Base-by-base conservation (phyloP, 2,329 filamentous ascomycete genomes). In the Penicillium nordicum region DNA sequence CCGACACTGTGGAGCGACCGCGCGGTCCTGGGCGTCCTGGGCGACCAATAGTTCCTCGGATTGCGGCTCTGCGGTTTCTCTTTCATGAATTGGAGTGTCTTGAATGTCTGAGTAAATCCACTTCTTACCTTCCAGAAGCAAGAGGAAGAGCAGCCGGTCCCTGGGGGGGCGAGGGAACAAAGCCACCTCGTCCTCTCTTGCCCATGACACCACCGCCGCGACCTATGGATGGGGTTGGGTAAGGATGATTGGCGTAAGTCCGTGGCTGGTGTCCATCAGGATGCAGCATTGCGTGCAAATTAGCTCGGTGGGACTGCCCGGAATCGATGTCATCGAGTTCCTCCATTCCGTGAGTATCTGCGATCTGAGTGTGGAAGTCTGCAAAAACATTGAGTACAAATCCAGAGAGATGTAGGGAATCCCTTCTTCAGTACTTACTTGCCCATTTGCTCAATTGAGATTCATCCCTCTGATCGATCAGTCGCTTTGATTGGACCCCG, bases 271-370 rank as follows among this genome's bases (percentile, higher is more conserved):
- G 36, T 27, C 38, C 40, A 18, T 36, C 30, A 16, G 49, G 30
- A 36, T 51, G 49, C 29, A 51, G 21, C 40, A 45, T 51, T 21
- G 49, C 49, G 7, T 51, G 21, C 16, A 51, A 23, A 11, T 27
- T 44, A 36, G 49, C 49, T 18, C 49, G 49, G 30, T 51, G 49
- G 6, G 49, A 51, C 23, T 51, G 49, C 4, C 49, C 49, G 11
- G 21, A 25, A 11, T 21, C n/a, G 16, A 51, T 44, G 30, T 51
- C 49, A n/a, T 51, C 16, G 21, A 51, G 49, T 14, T 43, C 49
- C 16, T 51, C 49, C 29, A 45, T 51, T 21, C 38, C 49, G 5
- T 1, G 6, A 8, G 40, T 51, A 18, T 51, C 49, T 21, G 11
- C 21, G 6, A 51, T 34, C 16, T 44, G 21, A 29, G 29, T 12